These are phyloP conservation scores for Pseudocercospora pini-densiflorae DNA, from an alignment of 2,329 filamentous ascomycete genomes.

Conservation along the genomic window DNA sequence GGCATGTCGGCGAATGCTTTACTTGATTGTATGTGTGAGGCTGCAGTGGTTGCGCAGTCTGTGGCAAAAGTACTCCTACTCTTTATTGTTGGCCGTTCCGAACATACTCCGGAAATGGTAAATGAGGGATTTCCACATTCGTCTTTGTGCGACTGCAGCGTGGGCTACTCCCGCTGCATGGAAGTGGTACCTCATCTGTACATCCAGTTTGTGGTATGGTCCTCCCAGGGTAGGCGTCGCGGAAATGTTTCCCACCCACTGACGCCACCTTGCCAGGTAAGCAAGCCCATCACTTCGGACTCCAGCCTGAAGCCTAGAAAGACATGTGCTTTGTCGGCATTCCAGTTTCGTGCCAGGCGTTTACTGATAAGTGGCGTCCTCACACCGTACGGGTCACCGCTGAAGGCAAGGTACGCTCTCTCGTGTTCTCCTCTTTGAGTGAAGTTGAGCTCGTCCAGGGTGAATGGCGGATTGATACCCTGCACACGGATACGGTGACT, in stretches of 20 bases:
- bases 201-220: conserved; percentile 20
- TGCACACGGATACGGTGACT: conserved; percentile 45
- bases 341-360: conserved; percentile 48
- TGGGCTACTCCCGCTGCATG: not conserved
- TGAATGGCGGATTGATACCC: conserved; percentile 52
- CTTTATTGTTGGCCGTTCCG: not conserved
- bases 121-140: not conserved
- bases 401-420: conserved; percentile 45
- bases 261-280: conserved; percentile 38
- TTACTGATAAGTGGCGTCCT: conserved; percentile 43
- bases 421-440: conserved; percentile 44
- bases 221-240: conserved; percentile 35
- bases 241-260: conserved; percentile 34
- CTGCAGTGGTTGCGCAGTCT: not conserved
- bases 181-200: conserved; percentile 7
- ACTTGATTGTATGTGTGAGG: not conserved
- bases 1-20: not conserved
- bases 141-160: not conserved
- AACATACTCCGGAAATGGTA: no score
- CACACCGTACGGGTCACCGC: conserved; percentile 46
- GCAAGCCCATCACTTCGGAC: conserved; percentile 28
- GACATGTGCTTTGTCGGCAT: conserved; percentile 29
- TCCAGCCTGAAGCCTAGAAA: conserved; percentile 30
- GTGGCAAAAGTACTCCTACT: no score
- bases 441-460: conserved; percentile 41